These are phyloP conservation scores for Chloranthus sessilifolius DNA, from an alignment of 164 flowering plant species.

Conservation along the genomic window DNA sequence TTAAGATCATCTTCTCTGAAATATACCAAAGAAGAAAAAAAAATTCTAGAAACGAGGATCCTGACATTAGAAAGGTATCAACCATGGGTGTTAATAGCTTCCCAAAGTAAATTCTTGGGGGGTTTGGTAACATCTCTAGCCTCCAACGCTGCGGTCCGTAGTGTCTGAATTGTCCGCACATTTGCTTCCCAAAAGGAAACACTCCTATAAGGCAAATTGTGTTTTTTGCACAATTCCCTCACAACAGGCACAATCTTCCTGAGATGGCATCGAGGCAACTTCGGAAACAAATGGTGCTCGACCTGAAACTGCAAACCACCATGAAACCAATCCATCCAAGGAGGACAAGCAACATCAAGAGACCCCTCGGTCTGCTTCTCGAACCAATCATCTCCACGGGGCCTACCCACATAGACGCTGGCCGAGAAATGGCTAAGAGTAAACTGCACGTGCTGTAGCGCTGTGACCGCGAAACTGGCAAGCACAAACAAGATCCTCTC, in stretches of 20 bases:
- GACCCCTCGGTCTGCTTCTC: constrained; percentile 22
- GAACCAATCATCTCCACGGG: constrained; percentile 20
- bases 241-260: constrained; percentile 41
- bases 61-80: constrained; percentile 24
- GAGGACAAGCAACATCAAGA: constrained; percentile 17
- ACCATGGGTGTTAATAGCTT: constrained; percentile 74
- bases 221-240: constrained; percentile 51
- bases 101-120: constrained; percentile 59
- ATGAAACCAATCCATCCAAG: constrained; percentile 32
- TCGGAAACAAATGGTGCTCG: constrained; percentile 26
- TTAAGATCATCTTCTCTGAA: too few relatives aligned
- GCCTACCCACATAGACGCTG: constrained; percentile 16
- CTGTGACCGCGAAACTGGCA: constrained; percentile 14
- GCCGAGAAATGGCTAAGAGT: constrained; percentile 21
- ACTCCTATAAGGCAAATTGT: constrained; percentile 43
- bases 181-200: constrained; percentile 49
- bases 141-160: constrained; percentile 44
- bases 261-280: constrained; percentile 23
- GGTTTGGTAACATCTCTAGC: constrained; percentile 37
- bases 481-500: constrained; percentile 16
- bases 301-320: constrained; percentile 27
- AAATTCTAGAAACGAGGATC: constrained; percentile 13
- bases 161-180: constrained; percentile 33
- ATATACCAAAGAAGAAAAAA: too few relatives aligned
- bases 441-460: constrained; percentile 20